A percentile compares a stretch with the other conserved stretches of the same genome.
phyloP scores from a whole-genome alignment of 176 grass and related monocot species.

The Bothriochloa decipiens region DNA sequence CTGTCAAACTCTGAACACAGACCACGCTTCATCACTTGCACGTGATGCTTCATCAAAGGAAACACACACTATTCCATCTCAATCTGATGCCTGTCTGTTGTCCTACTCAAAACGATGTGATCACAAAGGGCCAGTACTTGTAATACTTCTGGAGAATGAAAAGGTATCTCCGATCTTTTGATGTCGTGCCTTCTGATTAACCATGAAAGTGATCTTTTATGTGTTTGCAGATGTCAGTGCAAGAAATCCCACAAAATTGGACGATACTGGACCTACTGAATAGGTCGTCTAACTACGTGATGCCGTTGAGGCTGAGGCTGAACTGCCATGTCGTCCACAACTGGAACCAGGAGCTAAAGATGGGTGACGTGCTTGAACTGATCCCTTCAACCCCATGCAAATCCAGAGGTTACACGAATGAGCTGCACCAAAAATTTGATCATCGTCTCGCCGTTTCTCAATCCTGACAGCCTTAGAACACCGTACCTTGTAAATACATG shows the following conservation, averaged over 20 bases:
- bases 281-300: constrained; percentile 31
- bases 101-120: constrained; percentile 47
- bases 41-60: constrained; percentile 42
- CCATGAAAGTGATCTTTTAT: background rate
- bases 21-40: constrained; percentile 41
- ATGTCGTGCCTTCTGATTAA: background rate
- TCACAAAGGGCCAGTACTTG: constrained; percentile 51
- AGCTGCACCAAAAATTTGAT: constrained; percentile 56
- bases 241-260: constrained; percentile 57
- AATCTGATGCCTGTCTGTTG: constrained; percentile 41
- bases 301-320: constrained; percentile 44
- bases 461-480: constrained; percentile 24
- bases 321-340: constrained; percentile 52
- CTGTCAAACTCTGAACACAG: constrained; percentile 52
- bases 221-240: constrained; percentile 65
- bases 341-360: constrained; percentile 53
- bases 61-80: constrained; percentile 35
- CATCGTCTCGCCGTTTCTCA: constrained; percentile 19
- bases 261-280: constrained; percentile 54
- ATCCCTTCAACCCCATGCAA: constrained; percentile 48
- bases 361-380: constrained; percentile 65
- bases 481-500: constrained; percentile 31
- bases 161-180: constrained; percentile 34
- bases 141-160: constrained; percentile 67
- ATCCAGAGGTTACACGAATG: constrained; percentile 44